Percentiles rank a stretch among this genome's conserved stretches.
Evolutionary conservation across 1,284 basidiomycete species (phyloP).

Genomic region (Apiotrichum veenhuisii): DNA sequence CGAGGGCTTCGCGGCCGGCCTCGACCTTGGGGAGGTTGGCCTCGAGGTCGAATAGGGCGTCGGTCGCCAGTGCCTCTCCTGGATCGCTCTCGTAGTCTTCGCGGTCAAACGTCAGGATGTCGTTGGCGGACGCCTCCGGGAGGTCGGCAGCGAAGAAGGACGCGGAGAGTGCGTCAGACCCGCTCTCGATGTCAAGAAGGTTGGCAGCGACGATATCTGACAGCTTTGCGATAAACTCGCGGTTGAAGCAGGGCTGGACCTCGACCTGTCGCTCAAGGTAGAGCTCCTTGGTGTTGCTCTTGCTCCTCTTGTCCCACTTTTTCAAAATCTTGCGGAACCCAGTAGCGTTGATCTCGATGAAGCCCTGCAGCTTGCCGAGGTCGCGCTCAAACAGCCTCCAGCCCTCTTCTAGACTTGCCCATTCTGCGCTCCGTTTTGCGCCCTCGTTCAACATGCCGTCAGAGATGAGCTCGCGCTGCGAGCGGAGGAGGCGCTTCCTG

Average conservation of each 20-base stretch:
- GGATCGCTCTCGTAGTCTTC: slow-evolving; percentile 55
- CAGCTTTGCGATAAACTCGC: slow-evolving; percentile 95
- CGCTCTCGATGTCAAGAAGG: slow-evolving; percentile 83
- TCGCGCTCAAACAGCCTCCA: slow-evolving; percentile 93
- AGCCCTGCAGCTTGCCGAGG: slow-evolving; percentile 94
- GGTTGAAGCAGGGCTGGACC: slow-evolving; percentile 95
- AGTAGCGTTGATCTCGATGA: slow-evolving; percentile 95
- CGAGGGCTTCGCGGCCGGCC: slow-evolving; percentile 57
- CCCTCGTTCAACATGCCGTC: slow-evolving; percentile 38
- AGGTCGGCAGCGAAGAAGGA: slow-evolving; percentile 47
- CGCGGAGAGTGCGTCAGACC: slow-evolving; percentile 64
- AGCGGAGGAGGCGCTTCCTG: slow-evolving; percentile 59
- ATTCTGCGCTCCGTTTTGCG: slow-evolving; percentile 65
- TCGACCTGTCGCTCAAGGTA: slow-evolving; percentile 97
- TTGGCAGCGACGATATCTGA: slow-evolving; percentile 93
- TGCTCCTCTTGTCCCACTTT: slow-evolving; percentile 98
- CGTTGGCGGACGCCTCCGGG: slow-evolving; percentile 37
- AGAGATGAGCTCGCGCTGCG: slow-evolving; percentile 18
- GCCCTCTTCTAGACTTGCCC: slow-evolving; percentile 91
- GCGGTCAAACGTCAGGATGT: slow-evolving; percentile 61
- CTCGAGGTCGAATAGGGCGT: slow-evolving; percentile 82
- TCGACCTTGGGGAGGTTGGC: slow-evolving; percentile 73
- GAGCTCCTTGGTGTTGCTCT: slow-evolving; percentile 89
- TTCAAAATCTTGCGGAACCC: slow-evolving; percentile 98
- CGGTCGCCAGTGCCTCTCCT: slow-evolving; percentile 52